These are phyloP conservation scores for Exsudoporus frostii DNA, from an alignment of 768 basidiomycete genomes.

Conservation along the genomic window DNA sequence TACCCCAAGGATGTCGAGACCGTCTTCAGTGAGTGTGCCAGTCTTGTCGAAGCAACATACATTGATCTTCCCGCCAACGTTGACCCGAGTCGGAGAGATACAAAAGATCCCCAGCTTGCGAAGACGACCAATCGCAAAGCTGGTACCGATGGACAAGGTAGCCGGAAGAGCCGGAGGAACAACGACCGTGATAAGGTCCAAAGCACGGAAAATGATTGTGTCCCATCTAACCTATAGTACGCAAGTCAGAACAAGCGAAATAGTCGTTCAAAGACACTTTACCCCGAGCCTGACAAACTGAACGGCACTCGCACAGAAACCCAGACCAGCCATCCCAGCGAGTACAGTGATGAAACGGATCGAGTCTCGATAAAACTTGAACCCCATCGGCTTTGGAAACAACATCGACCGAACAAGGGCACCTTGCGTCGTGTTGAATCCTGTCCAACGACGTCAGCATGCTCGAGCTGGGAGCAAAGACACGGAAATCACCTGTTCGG, in stretches of 20 bases:
- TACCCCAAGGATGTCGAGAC: conserved; percentile 93
- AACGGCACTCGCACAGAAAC: conserved; percentile 87
- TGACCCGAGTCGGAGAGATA: conserved; percentile 93
- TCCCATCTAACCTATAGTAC: conserved; percentile 72
- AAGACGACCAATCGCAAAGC: conserved; percentile 87
- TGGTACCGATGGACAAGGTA: conserved; percentile 94
- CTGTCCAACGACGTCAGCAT: conserved; percentile 34
- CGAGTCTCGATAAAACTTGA: conserved; percentile 96
- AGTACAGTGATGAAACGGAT: conserved; percentile 89
- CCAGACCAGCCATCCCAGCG: conserved; percentile 84
- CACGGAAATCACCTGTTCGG: conserved; percentile 64
- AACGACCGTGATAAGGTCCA: conserved; percentile 95
- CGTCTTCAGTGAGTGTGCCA: conserved; percentile 97
- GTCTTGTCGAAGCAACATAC: conserved; percentile 99
- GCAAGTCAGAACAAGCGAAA: conserved; percentile 1
- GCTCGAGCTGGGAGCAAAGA: not conserved
- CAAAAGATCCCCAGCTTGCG: conserved; percentile 90
- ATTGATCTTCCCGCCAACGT: conserved; percentile 93
- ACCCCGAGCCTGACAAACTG: conserved; percentile 92
- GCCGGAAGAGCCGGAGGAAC: conserved; percentile 97
- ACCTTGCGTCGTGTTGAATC: conserved; percentile 97
- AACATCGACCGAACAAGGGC: conserved; percentile 95
- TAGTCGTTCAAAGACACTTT: conserved; percentile 6
- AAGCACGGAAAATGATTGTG: conserved; percentile 85
- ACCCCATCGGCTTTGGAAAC: conserved; percentile 97